A percentile compares a stretch with the other conserved stretches of the same genome.
Evolutionary conservation across 73 alveolate genomes (phyloP).

Genomic region (Symbiodinium natans): DNA sequence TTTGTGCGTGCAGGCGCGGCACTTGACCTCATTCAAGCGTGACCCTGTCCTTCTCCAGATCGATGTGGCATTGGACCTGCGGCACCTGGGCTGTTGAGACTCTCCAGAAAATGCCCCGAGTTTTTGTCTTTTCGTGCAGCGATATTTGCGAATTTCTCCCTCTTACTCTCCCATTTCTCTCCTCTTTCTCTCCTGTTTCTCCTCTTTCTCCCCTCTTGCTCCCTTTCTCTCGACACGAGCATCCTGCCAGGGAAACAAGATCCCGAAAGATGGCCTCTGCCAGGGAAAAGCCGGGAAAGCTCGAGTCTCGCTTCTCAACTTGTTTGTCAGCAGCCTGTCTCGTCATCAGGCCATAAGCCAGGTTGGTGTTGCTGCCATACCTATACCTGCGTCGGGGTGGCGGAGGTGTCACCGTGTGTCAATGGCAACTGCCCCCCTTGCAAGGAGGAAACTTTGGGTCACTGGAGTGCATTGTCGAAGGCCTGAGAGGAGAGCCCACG

Average conservation of each 20-base stretch:
- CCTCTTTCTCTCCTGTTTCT: too few relatives aligned
- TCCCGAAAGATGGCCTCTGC: conserved; percentile 50
- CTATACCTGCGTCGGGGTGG: conserved; percentile 19
- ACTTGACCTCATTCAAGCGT: neutral
- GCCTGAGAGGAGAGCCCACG: neutral
- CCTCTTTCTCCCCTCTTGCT: neutral
- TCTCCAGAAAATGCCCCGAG: neutral
- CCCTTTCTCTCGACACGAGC: neutral
- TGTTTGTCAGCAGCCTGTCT: conserved; percentile 18
- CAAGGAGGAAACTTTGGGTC: too few relatives aligned
- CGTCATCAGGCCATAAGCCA: conserved; percentile 84
- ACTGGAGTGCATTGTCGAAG: conserved; percentile 89
- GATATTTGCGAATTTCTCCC: neutral
- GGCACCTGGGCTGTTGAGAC: conserved; percentile 20
- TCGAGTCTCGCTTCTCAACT: neutral
- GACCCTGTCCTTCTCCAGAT: conserved; percentile 23
- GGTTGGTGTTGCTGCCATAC: conserved; percentile 56
- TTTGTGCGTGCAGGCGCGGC: neutral
- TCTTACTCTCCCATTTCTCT: neutral
- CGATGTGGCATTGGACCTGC: conserved; percentile 29
- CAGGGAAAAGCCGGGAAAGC: neutral
- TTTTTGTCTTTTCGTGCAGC: neutral
- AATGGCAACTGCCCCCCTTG: too few relatives aligned
- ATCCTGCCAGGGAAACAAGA: conserved; percentile 26
- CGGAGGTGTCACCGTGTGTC: neutral